Base-by-base conservation (phyloP, 225 moss, liverwort and hornwort species). In the Physcomitrellopsis africana region DNA sequence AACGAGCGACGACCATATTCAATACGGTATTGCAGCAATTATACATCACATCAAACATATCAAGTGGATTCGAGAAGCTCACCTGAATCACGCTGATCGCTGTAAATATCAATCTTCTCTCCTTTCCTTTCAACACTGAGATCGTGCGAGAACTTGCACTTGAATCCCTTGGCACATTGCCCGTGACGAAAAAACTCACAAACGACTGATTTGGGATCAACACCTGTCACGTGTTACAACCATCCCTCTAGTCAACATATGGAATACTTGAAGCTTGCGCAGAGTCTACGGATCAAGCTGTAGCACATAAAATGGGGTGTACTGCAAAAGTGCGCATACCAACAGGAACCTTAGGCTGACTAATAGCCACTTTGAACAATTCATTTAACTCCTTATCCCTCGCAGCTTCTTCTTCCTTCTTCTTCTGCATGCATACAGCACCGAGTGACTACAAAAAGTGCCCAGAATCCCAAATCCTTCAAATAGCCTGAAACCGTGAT, bases 131-230 rank as follows among this genome's bases (percentile, higher is more conserved):
- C 99, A 27, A 99, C 99, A 53, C 90, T 94, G 77, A 99, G 78
- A 68, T 99, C 99, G 22, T 99, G 95, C n/a, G 99, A 99, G 58
- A 90, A 95, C 80, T 95, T 99, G 93, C 99, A 99, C 82, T 99
- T 95, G 69, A 90, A 95, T 9, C 99, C 99, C 84, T 99, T 99
- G 42, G 90, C 90, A 55, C 99, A 99, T 76, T 99, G 94, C 48
- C 95, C 97, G 26, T 93, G 97, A 56, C 92, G 90, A 72, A 95
- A 99, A 76, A 94, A 99, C 75, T 95, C 97, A 65, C 97, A 99
- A 13, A 99, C 99, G 9, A 99, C 85, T 20, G 99, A 99, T 49
- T 99, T 99, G 10, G 99, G 99, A 76, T 99, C 99, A 73, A 99
- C 99, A 74, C 96, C 96, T 96, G 88, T 63, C 72, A 59, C 75